Evolutionary conservation across 2,329 filamentous ascomycete genomes (phyloP), one percentile per base, ranked within the genome.

Genomic region (Neofusicoccum ribis): DNA sequence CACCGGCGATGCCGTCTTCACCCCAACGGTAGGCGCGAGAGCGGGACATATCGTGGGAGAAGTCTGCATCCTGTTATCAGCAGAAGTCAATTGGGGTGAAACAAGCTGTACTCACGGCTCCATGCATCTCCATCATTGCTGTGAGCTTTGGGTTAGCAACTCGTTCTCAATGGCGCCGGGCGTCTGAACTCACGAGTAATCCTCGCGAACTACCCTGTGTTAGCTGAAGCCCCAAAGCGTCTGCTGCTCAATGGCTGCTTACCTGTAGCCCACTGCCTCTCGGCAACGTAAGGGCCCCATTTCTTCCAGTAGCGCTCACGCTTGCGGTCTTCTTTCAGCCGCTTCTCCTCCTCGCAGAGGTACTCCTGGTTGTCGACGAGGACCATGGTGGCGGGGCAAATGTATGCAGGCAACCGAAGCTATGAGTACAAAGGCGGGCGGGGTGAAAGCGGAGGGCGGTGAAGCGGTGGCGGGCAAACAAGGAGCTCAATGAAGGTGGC

Each of bases 211-310:
- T 90, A 78, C 71, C 66, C 61, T 67, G 44, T 67, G 69, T 79
- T 71, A 79, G 76, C 69, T 37, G 61, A 64, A 51, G 23, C 14
- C 61, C 56, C 17, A 37, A 52, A 23, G 56, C 11, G 12, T 12
- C 15, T 15, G 44, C 12, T 64, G 9, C 71, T 43, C 20, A 44
- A 39, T 49, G 20, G 65, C n/a, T n/a, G 73, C 86, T 76, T 81
- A 91, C 91, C 93, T 70, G 93, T 97, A 65, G 93, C 93, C 94
- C 94, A 97, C 82, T 97, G 93, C 75, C 93, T 85, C 82, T 98
- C 94, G 64, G 93, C 88, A 72, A 96, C 89, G 75, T 97, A 98
- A 27, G 93, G 90, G 64, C 94, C 94, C 93, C 93, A 97, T 88
- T 90, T 92, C 87, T 98, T 98, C 94, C 94, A 98, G 83, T 98